Evolutionary conservation across 805 yeast species (phyloP).

Genomic region (Metschnikowia bowlesiae): DNA sequence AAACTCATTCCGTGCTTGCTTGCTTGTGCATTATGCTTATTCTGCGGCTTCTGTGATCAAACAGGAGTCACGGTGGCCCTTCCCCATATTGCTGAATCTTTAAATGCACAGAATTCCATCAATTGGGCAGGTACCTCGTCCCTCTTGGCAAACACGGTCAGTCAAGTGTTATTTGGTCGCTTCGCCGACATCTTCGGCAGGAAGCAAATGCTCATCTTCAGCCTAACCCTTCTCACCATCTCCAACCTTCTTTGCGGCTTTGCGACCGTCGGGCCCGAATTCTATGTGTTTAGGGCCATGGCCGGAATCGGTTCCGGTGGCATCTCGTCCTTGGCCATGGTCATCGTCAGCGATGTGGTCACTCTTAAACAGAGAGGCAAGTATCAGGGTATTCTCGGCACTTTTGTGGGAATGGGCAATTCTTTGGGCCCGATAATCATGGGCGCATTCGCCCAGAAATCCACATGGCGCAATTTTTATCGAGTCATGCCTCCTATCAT

Average conservation of each 20-base stretch:
- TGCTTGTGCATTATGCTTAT: slow-evolving; percentile 35
- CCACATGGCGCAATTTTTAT: slow-evolving; percentile 54
- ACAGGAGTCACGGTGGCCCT: slow-evolving; percentile 47
- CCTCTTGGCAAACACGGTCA: slow-evolving; percentile 63
- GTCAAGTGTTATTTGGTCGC: slow-evolving; percentile 72
- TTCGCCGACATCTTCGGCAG: slow-evolving; percentile 64
- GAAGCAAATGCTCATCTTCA: slow-evolving; percentile 39
- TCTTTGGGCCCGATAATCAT: slow-evolving; percentile 55
- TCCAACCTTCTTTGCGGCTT: slow-evolving; percentile 43
- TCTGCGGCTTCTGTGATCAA: slow-evolving; percentile 47
- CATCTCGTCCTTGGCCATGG: slow-evolving; percentile 45
- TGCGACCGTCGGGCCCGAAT: slow-evolving; percentile 40
- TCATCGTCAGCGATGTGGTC: slow-evolving; percentile 53
- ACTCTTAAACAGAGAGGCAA: slow-evolving; percentile 50
- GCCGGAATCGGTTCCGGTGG: slow-evolving; percentile 63
- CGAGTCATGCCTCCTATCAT: slow-evolving; percentile 44
- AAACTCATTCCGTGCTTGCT: slow-evolving; percentile 35
- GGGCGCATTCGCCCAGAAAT: slow-evolving; percentile 42
- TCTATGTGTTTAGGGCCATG: slow-evolving; percentile 48
- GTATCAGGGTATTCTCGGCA: slow-evolving; percentile 51
- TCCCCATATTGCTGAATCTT: slow-evolving; percentile 44
- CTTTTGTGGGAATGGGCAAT: slow-evolving; percentile 48
- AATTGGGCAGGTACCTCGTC: slow-evolving; percentile 75
- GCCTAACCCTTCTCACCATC: slow-evolving; percentile 41
- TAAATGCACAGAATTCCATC: slow-evolving; percentile 44